These are phyloP conservation scores for Petunia hybrid DNA, from an alignment of 305 asterid species.

Conservation along the genomic window DNA sequence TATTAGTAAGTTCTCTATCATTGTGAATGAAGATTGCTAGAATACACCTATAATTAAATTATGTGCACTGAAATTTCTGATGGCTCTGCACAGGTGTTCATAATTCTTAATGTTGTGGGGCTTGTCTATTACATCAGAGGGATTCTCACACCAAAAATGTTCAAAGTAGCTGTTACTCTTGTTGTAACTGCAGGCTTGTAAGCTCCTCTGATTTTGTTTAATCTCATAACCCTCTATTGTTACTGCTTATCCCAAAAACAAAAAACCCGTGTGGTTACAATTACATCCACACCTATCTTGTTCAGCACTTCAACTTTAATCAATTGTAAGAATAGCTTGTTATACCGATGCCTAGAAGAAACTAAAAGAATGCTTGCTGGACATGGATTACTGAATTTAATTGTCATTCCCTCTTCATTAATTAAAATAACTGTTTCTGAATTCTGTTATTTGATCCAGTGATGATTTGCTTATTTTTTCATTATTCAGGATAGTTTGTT, in stretches of 20 bases:
- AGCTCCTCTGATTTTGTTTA: conserved; percentile 43
- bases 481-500: conserved; percentile 74
- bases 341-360: conserved; percentile 26
- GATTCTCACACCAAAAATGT: conserved; percentile 84
- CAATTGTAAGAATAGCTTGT: not conserved
- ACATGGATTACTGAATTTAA: conserved; percentile 5
- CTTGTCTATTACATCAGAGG: conserved; percentile 88
- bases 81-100: conserved; percentile 69
- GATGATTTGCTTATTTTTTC: conserved; percentile 30
- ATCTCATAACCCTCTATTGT: too few relatives aligned
- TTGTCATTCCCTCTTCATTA: not conserved
- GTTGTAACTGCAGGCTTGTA: conserved; percentile 83
- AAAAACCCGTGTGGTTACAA: too few relatives aligned
- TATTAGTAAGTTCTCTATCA: not conserved
- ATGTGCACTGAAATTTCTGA: conserved; percentile 2
- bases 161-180: conserved; percentile 92
- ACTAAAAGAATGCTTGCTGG: not conserved
- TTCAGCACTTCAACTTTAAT: too few relatives aligned
- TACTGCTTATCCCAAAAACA: too few relatives aligned
- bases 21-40: not conserved
- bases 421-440: not conserved
- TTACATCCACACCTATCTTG: too few relatives aligned
- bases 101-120: conserved; percentile 85
- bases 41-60: not conserved
- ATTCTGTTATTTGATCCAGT: conserved; percentile 4